A percentile compares a stretch with the other conserved stretches of the same genome.
These are phyloP conservation scores for Graphilbum sp. DNA, from an alignment of 2,329 filamentous ascomycete species.

Conservation along the genomic window DNA sequence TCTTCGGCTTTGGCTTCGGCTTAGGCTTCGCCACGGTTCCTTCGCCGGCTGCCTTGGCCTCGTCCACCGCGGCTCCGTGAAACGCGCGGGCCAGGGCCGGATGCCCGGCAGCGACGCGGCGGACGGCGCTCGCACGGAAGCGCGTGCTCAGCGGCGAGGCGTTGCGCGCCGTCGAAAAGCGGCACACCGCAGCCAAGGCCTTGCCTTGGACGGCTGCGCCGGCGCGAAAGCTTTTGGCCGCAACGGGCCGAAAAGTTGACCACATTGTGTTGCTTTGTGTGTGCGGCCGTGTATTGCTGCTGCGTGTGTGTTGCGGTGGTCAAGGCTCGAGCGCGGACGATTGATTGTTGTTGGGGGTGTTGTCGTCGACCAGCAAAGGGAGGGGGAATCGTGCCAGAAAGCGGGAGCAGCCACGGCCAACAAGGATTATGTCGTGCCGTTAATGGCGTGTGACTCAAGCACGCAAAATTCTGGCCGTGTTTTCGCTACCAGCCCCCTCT, in stretches of 20 bases:
- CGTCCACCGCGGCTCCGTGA: neutral
- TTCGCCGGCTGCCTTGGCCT: slow-evolving; percentile 15
- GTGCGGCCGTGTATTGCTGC: too few relatives aligned
- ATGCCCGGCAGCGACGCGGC: neutral
- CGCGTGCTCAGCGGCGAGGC: slow-evolving; percentile 3
- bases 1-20: slow-evolving; percentile 7
- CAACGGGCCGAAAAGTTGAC: slow-evolving; percentile 6
- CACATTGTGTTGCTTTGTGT: slow-evolving; percentile 8
- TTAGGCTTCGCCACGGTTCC: neutral
- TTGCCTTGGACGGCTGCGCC: neutral
- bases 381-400: neutral
- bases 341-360: too few relatives aligned
- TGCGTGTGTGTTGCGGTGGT: too few relatives aligned
- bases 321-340: too few relatives aligned
- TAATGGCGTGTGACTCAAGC: slow-evolving; percentile 2
- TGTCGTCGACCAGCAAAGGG: neutral
- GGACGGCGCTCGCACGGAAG: slow-evolving; percentile 8
- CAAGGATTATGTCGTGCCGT: neutral
- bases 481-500: neutral
- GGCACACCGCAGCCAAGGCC: neutral
- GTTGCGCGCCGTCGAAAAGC: neutral
- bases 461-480: neutral
- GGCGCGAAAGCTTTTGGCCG: slow-evolving; percentile 2
- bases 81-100: slow-evolving; percentile 3
- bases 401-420: neutral